Evolutionary conservation across 306 rosid genomes (phyloP).

Genomic region (Alnus rubra): DNA sequence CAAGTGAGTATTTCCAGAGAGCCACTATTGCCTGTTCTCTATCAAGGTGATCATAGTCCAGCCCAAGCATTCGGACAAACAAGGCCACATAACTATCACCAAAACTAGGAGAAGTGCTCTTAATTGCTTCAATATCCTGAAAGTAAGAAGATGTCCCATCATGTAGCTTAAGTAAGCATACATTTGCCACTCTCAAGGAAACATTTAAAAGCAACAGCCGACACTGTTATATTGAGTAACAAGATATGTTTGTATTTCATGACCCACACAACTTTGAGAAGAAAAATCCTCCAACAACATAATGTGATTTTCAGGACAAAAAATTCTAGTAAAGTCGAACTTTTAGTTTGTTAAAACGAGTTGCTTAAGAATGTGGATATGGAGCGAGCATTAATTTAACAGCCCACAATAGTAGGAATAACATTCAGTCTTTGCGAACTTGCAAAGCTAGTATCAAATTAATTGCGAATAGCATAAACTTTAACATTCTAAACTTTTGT

Average conservation of each 20-base stretch:
- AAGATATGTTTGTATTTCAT: background rate
- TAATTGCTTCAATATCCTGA: constrained; percentile 57
- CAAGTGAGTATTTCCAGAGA: constrained; percentile 88
- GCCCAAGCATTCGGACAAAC: constrained; percentile 86
- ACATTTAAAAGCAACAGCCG: background rate
- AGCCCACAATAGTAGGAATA: background rate
- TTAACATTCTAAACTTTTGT: background rate
- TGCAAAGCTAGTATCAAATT: background rate
- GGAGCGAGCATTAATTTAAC: background rate
- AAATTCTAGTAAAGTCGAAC: background rate
- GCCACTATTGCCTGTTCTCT: constrained; percentile 81
- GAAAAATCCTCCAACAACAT: background rate
- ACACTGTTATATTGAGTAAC: constrained; percentile 2
- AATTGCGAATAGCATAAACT: background rate
- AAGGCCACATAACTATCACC: constrained; percentile 71
- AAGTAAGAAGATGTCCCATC: constrained; percentile 20
- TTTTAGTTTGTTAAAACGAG: constrained; percentile 1
- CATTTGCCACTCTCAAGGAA: constrained; percentile 11
- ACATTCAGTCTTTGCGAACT: background rate
- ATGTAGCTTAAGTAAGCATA: constrained; percentile 14
- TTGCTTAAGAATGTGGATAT: constrained; percentile 1
- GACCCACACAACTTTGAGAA: background rate
- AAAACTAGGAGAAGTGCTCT: constrained; percentile 38
- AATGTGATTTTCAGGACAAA: background rate
- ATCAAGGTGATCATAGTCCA: constrained; percentile 66